Evolutionary conservation across 768 basidiomycete species (phyloP).

Genomic region (Rhizopogon vesiculosus): DNA sequence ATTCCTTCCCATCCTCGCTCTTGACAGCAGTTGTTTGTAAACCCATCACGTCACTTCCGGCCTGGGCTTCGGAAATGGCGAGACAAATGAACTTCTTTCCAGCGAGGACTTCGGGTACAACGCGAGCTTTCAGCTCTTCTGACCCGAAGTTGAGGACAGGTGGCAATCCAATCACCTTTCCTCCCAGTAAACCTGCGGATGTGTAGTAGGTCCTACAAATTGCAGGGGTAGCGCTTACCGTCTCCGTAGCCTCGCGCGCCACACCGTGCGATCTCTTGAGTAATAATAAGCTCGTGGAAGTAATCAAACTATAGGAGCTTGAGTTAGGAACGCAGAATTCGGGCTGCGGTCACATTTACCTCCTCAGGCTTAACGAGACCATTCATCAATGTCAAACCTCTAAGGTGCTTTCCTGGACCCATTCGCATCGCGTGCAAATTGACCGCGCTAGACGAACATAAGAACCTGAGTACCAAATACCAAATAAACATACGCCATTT

Average conservation of each 20-base stretch:
- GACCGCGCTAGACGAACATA: conserved; percentile 36
- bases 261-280: conserved; percentile 56
- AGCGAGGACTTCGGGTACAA: conserved; percentile 46
- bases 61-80: conserved; percentile 75
- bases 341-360: conserved; percentile 27
- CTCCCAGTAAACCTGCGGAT: conserved; percentile 39
- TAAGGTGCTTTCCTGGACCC: conserved; percentile 84
- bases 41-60: conserved; percentile 65
- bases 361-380: conserved; percentile 76
- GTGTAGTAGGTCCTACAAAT: neutral
- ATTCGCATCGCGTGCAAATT: conserved; percentile 88
- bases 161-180: conserved; percentile 66
- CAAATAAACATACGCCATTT: conserved; percentile 59
- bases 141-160: conserved; percentile 67
- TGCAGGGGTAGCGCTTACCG: conserved; percentile 28
- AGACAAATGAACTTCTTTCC: conserved; percentile 71
- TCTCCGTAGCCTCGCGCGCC: conserved; percentile 64
- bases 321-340: neutral
- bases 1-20: conserved; percentile 62
- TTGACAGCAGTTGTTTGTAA: conserved; percentile 58
- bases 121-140: conserved; percentile 42
- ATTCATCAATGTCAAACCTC: conserved; percentile 69
- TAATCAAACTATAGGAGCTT: conserved; percentile 46
- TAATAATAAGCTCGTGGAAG: conserved; percentile 69
- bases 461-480: neutral